Base-by-base conservation (phyloP, 192 early-diverging fungal species). In the Diversispora epigaea region DNA sequence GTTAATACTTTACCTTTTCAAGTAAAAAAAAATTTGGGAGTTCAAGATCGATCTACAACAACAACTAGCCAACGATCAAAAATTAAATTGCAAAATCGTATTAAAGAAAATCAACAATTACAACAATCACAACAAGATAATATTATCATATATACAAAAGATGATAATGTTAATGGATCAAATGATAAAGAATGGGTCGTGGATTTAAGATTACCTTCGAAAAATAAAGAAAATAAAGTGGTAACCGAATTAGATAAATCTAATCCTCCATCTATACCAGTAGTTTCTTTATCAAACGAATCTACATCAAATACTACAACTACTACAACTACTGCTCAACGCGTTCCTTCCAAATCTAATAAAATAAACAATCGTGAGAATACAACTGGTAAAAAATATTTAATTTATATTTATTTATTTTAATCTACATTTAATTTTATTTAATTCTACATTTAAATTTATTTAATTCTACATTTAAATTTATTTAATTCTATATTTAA, bases 11-110 rank as follows among this genome's bases (percentile, higher is more conserved):
- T 70, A 6, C 15, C 50, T 44, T 14, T 17, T 40, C 56, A 2
- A 17, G 56, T 55, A 12, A 55, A 71, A 17, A 71, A 71, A 17
- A 46, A 71, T 52, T 49, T 71, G 17, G 70, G 70, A n/a, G 39
- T 71, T 58, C 50, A 71, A 43, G 70, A 71, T 40, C 50, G 5
- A 52, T n/a, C 17, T 17, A 57, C 39, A 39, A 60, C n/a, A 40
- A 57, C 39, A 39, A 60, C 15, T 45, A 55, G 11, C n/a, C 50
- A 54, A 17, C 50, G 50, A 17, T 17, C 50, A 11, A 11, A 17
- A 17, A 54, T 54, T 54, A 54, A 12, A 54, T 54, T 54, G n/a
- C 50, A 54, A 54, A 54, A 54, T 17, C 12, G 50, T 54, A 11
- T 11, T 54, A 54, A 54, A 54, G 12, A 54, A 17, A 54, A 54